Percentiles rank a stretch among this genome's conserved stretches.
Evolutionary conservation across 768 basidiomycete species (phyloP).

Genomic region (Suillus ampliporus): DNA sequence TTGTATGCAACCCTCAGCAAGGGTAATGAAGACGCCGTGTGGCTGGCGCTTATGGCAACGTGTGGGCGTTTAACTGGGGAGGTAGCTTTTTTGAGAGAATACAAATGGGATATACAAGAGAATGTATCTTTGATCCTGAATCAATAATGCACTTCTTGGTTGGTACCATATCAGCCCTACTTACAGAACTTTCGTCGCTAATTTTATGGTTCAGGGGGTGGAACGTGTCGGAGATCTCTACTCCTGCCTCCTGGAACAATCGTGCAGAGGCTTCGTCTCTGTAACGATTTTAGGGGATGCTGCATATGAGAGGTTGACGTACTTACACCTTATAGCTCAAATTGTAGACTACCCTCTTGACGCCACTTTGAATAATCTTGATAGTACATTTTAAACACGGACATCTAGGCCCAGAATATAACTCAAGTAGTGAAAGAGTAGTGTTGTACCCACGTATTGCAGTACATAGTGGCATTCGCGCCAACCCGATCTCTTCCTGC

Average conservation of each 20-base stretch:
- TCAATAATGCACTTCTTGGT: slow-evolving; percentile 27
- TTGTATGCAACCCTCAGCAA: slow-evolving; percentile 65
- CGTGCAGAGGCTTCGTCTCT: slow-evolving; percentile 85
- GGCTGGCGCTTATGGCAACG: slow-evolving; percentile 74
- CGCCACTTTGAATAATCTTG: slow-evolving; percentile 96
- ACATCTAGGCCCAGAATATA: slow-evolving; percentile 60
- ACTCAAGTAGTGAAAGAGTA: slow-evolving; percentile 8
- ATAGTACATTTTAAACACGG: slow-evolving; percentile 96
- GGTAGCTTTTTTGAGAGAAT: slow-evolving; percentile 56
- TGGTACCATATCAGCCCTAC: slow-evolving; percentile 4
- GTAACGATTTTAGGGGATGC: slow-evolving; percentile 12
- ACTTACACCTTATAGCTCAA: slow-evolving; percentile 93
- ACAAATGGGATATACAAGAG: slow-evolving; percentile 65
- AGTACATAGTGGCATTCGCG: slow-evolving; percentile 84
- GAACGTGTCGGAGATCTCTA: slow-evolving; percentile 74
- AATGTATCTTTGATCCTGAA: slow-evolving; percentile 41
- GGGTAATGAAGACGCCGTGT: slow-evolving; percentile 82
- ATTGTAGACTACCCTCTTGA: slow-evolving; percentile 93
- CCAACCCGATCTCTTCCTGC: slow-evolving; percentile 93
- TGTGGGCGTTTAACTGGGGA: slow-evolving; percentile 45
- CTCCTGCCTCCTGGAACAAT: slow-evolving; percentile 81
- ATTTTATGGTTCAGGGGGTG: slow-evolving; percentile 37
- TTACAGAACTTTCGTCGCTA: background rate
- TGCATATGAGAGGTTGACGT: background rate
- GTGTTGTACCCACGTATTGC: slow-evolving; percentile 82